Percentiles rank a stretch among this genome's conserved stretches.
phyloP scores from a whole-genome alignment of 192 early-diverging fungal genomes.

The Coemansia nantahalensis region DNA sequence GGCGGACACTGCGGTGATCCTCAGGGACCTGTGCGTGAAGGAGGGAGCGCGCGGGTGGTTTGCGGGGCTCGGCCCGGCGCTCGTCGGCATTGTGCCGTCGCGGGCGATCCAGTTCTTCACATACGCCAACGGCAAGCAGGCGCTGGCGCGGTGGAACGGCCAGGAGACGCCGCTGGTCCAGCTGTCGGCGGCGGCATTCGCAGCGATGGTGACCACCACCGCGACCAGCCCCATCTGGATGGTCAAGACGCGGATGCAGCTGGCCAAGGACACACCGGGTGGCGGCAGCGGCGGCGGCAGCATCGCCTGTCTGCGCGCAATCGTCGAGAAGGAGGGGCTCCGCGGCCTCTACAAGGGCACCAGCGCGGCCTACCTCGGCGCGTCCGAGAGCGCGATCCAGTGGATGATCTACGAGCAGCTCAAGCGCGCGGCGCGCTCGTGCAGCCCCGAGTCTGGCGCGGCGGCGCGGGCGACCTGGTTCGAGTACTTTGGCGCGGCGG shows the following conservation, averaged over 20 bases:
- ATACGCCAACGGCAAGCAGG: conserved; percentile 86
- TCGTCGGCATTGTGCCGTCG: conserved; percentile 93
- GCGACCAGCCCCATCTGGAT: conserved; percentile 98
- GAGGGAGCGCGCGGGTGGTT: conserved; percentile 87
- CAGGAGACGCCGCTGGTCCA: conserved; percentile 78
- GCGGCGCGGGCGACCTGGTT: conserved; percentile 67
- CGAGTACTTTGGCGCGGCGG: conserved; percentile 81
- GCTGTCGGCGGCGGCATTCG: conserved; percentile 71
- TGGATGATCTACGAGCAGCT: conserved; percentile 96
- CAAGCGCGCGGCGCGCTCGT: conserved; percentile 56
- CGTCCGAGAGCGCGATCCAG: conserved; percentile 88
- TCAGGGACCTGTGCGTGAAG: conserved; percentile 60
- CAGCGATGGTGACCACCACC: conserved; percentile 72
- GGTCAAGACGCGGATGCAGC: conserved; percentile 93
- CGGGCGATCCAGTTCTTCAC: conserved; percentile 92
- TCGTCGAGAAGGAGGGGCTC: conserved; percentile 79
- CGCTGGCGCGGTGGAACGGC: conserved; percentile 75
- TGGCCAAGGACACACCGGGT: conserved; percentile 53
- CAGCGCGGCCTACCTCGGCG: conserved; percentile 85
- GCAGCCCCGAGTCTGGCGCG: conserved; percentile 2
- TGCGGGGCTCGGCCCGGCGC: conserved; percentile 92
- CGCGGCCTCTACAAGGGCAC: conserved; percentile 85
- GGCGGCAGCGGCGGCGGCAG: conserved; percentile 66
- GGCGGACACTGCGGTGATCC: conserved; percentile 11
- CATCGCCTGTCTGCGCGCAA: conserved; percentile 65